Conservation (phyloP, 495 filamentous ascomycete species). For the Trichoderma virens region DNA sequence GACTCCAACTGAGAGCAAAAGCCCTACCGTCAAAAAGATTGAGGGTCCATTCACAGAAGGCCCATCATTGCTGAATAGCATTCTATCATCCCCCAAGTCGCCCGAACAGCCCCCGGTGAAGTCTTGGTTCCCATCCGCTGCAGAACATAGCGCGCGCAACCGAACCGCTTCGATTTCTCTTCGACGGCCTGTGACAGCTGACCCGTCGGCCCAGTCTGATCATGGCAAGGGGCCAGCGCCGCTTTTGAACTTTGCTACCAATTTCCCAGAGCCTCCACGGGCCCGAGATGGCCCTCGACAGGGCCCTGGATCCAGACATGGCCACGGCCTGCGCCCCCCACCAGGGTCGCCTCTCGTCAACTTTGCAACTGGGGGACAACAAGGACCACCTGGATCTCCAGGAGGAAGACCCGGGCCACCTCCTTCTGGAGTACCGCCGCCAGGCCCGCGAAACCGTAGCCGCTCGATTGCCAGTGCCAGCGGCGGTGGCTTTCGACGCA, state of each 20-base stretch:
- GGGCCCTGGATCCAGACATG: constrained; percentile 36
- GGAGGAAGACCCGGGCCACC: constrained; percentile 1
- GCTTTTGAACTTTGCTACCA: background rate
- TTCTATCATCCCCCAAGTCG: background rate
- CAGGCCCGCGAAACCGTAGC: constrained; percentile 15
- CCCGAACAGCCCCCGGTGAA: background rate
- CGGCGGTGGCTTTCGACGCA: background rate
- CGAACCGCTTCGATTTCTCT: background rate
- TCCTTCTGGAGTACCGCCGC: background rate
- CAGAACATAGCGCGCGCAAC: constrained; percentile 5
- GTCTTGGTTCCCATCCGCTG: constrained; percentile 10
- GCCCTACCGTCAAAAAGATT: constrained; percentile 16
- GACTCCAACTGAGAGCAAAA: constrained; percentile 6
- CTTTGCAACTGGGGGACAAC: constrained; percentile 29
- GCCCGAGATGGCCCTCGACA: background rate
- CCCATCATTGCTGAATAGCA: constrained; percentile 40
- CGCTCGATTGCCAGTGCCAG: background rate
- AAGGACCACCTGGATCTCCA: background rate
- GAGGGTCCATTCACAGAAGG: constrained; percentile 40
- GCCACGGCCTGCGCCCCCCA: constrained; percentile 49
- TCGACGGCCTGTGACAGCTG: background rate
- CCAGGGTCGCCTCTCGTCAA: constrained; percentile 49
- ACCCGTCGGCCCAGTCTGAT: background rate
- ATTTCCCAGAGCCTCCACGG: background rate
- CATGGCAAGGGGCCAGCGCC: background rate